These are phyloP conservation scores for Datura wrightii DNA, from an alignment of 257 asterid species.

Conservation along the genomic window DNA sequence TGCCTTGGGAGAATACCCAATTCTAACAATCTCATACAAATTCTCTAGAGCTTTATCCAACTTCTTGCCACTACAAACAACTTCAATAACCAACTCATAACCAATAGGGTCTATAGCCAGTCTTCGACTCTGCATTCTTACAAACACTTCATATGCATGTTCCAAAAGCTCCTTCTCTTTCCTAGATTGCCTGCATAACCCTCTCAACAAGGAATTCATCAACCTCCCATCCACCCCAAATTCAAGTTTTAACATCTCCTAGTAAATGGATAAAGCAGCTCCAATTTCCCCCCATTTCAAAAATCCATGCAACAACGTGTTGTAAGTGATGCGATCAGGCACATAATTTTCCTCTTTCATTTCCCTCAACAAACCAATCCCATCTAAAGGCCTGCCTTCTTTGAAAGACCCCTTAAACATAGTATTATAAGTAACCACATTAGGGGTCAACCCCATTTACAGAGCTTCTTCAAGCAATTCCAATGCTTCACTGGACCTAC, in stretches of 20 bases:
- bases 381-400: slow-evolving; percentile 74
- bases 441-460: slow-evolving; percentile 55
- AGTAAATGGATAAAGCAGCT: slow-evolving; percentile 53
- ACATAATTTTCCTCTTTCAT: slow-evolving; percentile 60
- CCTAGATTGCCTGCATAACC: slow-evolving; percentile 65
- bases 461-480: slow-evolving; percentile 68
- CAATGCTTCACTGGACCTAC: slow-evolving; percentile 69
- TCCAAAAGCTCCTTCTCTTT: slow-evolving; percentile 47
- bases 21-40: slow-evolving; percentile 52
- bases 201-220: slow-evolving; percentile 75
- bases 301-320: slow-evolving; percentile 74
- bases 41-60: slow-evolving; percentile 39
- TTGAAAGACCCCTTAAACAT: slow-evolving; percentile 71
- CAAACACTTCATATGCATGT: slow-evolving; percentile 51
- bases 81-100: slow-evolving; percentile 62
- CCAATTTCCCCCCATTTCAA: slow-evolving; percentile 67
- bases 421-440: slow-evolving; percentile 70
- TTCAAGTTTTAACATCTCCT: slow-evolving; percentile 56
- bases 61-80: slow-evolving; percentile 55
- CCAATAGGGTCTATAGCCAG: slow-evolving; percentile 44
- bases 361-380: slow-evolving; percentile 54
- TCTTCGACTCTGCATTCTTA: slow-evolving; percentile 48
- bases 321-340: slow-evolving; percentile 70
- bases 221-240: slow-evolving; percentile 66
- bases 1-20: slow-evolving; percentile 62